Evolutionary conservation across 1,284 basidiomycete species (phyloP), one percentile per base, ranked within the genome.

Genomic region (Ceratobasidium sp.): DNA sequence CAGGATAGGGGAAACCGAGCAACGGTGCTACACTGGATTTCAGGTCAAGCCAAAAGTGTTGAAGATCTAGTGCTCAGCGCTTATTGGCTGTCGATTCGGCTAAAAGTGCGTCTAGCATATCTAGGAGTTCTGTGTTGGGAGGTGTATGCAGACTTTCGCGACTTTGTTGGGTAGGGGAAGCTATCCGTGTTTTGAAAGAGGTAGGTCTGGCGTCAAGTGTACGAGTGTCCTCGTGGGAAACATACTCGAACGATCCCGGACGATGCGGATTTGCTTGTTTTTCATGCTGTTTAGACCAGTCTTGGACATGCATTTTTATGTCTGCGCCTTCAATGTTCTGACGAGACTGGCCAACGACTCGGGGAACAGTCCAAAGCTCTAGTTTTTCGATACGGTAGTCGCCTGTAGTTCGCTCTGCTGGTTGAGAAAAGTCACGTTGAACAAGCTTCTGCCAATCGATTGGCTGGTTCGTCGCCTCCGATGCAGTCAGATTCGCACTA

Each of bases 181-280:
- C 18, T 1, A 45, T 14, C 8, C 23, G 43, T 32, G 34, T 6
- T 26, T 45, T 67, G 32, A 53, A 36, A 18, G 64, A 67, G 16
- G 50, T 36, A 26, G 64, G 64, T 1, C 3, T 41, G 16, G 48
- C 21, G 64, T 53, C 36, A 9, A 28, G 18, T 21, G 64, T 70
- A 21, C 67, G 67, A 34, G 39, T 58, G 30, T 70, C 67, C 16
- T 61, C 59, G 28, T 73, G 70, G 1, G 73, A 78, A 32, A 81
- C 76, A 73, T 83, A 83, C 62, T 80, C 80, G 34, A 74, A 74
- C 59, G 82, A 78, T 8, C 82, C 82, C 3, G 82, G 81, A 2
- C 65, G 57, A 58, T 76, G 71, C 12, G 75, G 75, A 59, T 78
- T 78, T 46, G 43, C 30, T 59, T 45, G 43, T 8, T 58, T 21